phyloP scores from a whole-genome alignment of 2,329 filamentous ascomycete species.

The Gnomoniopsis smithogilvyi region DNA sequence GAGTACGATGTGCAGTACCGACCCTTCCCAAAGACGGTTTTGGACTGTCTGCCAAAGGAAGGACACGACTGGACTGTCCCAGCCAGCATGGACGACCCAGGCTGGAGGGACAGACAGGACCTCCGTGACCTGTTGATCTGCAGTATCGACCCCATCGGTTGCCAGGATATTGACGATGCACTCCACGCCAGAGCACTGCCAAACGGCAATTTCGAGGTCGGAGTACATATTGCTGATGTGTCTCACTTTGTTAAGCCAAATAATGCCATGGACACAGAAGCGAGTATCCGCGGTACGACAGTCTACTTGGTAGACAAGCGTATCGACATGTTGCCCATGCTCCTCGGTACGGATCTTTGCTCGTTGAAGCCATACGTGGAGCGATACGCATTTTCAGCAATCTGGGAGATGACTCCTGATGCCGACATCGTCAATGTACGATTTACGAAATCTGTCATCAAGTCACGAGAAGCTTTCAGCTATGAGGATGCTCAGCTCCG shows the following conservation, averaged over 20 bases:
- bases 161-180: slow-evolving; percentile 97
- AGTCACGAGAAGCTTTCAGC: slow-evolving; percentile 93
- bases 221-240: slow-evolving; percentile 98
- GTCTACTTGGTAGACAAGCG: slow-evolving; percentile 98
- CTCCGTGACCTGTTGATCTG: slow-evolving; percentile 84
- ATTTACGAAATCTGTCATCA: slow-evolving; percentile 97
- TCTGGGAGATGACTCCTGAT: slow-evolving; percentile 84
- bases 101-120: slow-evolving; percentile 84
- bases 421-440: slow-evolving; percentile 81
- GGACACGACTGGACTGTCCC: slow-evolving; percentile 95
- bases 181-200: slow-evolving; percentile 80
- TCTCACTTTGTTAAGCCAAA: slow-evolving; percentile 97
- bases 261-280: slow-evolving; percentile 96
- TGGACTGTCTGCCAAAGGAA: slow-evolving; percentile 88
- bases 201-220: slow-evolving; percentile 94
- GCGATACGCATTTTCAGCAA: slow-evolving; percentile 78
- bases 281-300: slow-evolving; percentile 89
- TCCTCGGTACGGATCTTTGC: slow-evolving; percentile 93
- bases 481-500: slow-evolving; percentile 94
- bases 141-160: slow-evolving; percentile 94
- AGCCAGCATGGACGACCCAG: slow-evolving; percentile 70
- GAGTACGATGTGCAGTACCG: slow-evolving; percentile 98
- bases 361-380: slow-evolving; percentile 98
- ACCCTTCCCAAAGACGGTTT: slow-evolving; percentile 90
- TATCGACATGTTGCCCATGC: slow-evolving; percentile 97